A percentile compares a stretch with the other conserved stretches of the same genome.
These are phyloP conservation scores for Hypomyces perniciosus DNA, from an alignment of 2,329 filamentous ascomycete genomes.

Conservation along the genomic window DNA sequence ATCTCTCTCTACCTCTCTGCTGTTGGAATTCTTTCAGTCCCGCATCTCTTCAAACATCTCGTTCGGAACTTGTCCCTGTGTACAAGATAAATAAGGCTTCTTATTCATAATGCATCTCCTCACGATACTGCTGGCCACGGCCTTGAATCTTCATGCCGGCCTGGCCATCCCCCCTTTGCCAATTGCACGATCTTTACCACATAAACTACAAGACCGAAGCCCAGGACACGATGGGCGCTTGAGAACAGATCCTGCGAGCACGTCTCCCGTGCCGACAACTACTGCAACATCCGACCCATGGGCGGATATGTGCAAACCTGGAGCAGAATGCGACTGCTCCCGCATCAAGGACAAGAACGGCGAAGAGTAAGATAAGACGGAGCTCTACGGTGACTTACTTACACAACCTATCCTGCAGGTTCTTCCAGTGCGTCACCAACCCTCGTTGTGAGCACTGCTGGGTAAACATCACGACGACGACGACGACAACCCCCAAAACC, in stretches of 20 bases:
- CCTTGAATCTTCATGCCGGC: conserved; percentile 4
- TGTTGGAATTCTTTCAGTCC: no score
- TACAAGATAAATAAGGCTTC: no score
- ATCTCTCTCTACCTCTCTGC: no score
- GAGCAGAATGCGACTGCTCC: conserved; percentile 24
- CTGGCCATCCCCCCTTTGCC: not conserved
- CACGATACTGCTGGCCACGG: not conserved
- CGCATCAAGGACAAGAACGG: conserved; percentile 18
- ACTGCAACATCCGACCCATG: not conserved
- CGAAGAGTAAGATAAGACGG: conserved; percentile 14
- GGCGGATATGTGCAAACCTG: conserved; percentile 16
- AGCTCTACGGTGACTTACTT: not conserved
- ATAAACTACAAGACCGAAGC: not conserved
- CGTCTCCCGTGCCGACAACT: not conserved
- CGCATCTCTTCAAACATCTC: no score
- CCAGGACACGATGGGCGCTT: not conserved
- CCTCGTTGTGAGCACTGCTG: conserved; percentile 22
- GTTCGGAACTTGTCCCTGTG: no score
- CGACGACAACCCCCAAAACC: not conserved
- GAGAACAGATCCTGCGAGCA: not conserved
- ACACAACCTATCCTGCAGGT: conserved; percentile 12
- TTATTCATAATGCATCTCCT: not conserved
- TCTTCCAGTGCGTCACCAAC: conserved; percentile 25
- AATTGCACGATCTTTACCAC: not conserved
- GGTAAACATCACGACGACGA: conserved; percentile 11